Evolutionary conservation across 805 yeast genomes (phyloP).

Genomic region (Candida succiphila): DNA sequence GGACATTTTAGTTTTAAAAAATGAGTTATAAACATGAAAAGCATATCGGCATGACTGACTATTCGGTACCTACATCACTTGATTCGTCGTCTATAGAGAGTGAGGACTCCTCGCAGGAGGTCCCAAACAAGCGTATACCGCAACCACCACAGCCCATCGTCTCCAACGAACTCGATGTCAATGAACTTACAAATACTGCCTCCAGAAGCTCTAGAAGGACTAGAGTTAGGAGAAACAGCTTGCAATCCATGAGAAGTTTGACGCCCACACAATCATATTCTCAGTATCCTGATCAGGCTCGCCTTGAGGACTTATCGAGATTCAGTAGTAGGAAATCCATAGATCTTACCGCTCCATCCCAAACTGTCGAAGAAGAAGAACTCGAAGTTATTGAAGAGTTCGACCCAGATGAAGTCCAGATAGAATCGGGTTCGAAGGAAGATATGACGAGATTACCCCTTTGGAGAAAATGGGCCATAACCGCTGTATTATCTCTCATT

Average conservation of each 20-base stretch:
- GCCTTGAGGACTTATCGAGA: conserved; percentile 5
- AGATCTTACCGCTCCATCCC: neutral
- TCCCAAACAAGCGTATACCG: no score
- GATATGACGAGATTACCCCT: conserved; percentile 23
- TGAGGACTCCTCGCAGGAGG: no score
- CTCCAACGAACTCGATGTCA: no score
- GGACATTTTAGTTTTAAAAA: no score
- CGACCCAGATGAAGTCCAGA: conserved; percentile 9
- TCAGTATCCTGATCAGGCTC: conserved; percentile 11
- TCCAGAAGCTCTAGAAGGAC: no score
- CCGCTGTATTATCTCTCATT: conserved; percentile 41
- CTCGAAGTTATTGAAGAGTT: neutral
- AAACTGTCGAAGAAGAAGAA: neutral
- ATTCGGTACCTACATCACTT: no score
- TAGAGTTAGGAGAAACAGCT: neutral
- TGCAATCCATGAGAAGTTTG: neutral
- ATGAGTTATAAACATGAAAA: no score
- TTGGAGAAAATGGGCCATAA: conserved; percentile 46
- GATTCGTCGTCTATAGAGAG: no score
- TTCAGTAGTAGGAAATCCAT: conserved; percentile 1
- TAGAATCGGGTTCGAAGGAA: conserved; percentile 9
- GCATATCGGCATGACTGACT: no score
- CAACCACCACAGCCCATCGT: no score
- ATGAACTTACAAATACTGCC: no score
- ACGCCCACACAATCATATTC: neutral